These are phyloP conservation scores for Teratosphaeria gauchensis DNA, from an alignment of 2,329 filamentous ascomycete genomes.

Conservation along the genomic window DNA sequence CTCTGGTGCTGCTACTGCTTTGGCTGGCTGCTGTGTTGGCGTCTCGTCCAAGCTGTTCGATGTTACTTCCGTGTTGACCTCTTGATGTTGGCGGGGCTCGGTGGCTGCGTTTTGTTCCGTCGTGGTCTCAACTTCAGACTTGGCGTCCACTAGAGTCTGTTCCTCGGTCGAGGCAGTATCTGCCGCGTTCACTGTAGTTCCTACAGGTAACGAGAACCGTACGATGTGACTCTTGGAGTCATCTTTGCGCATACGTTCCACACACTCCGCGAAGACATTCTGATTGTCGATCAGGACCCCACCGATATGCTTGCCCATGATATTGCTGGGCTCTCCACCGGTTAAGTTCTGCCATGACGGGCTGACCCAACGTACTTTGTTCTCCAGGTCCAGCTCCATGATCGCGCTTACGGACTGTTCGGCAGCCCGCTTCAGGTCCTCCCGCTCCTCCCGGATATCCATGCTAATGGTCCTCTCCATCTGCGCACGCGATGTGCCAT, in stretches of 20 bases:
- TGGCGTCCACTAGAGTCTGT: conserved; percentile 20
- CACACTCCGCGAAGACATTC: conserved; percentile 67
- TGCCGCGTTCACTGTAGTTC: conserved; percentile 43
- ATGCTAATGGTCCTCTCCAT: conserved; percentile 64
- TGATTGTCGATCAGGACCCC: conserved; percentile 76
- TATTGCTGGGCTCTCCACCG: conserved; percentile 62
- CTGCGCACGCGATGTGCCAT: conserved; percentile 12
- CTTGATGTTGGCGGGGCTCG: neutral
- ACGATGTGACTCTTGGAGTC: conserved; percentile 88
- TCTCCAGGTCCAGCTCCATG: conserved; percentile 83
- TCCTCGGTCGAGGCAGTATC: conserved; percentile 14
- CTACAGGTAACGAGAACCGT: conserved; percentile 50
- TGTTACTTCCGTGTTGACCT: neutral
- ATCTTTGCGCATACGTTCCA: conserved; percentile 84
- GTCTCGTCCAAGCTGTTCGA: neutral
- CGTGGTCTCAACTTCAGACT: conserved; percentile 6
- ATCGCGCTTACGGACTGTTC: conserved; percentile 96
- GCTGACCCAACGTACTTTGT: conserved; percentile 89
- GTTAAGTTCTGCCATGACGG: conserved; percentile 92
- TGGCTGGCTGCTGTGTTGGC: neutral
- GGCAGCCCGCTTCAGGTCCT: conserved; percentile 88
- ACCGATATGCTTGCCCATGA: conserved; percentile 68
- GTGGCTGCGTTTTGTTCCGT: conserved; percentile 2
- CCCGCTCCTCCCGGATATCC: conserved; percentile 84
- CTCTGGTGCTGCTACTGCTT: conserved; percentile 12